Evolutionary conservation across 2,329 filamentous ascomycete species (phyloP).

Genomic region (Colletotrichum cuscutae): DNA sequence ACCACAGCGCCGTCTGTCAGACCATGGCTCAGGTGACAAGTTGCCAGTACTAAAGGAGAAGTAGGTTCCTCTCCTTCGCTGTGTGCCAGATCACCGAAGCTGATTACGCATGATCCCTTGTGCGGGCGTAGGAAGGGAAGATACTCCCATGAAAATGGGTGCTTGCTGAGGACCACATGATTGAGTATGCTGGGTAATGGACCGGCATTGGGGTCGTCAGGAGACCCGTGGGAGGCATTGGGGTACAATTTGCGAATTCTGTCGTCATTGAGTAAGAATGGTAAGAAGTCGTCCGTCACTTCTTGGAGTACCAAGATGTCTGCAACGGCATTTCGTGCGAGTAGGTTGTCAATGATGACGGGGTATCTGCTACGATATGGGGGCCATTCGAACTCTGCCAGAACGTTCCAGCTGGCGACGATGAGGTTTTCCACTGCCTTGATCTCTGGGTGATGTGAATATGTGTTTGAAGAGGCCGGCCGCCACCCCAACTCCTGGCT

Average conservation of each 20-base stretch:
- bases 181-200: conserved; percentile 71
- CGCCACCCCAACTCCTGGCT: conserved; percentile 13
- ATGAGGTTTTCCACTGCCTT: conserved; percentile 39
- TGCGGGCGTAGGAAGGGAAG: conserved; percentile 65
- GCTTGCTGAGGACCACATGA: conserved; percentile 67
- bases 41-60: conserved; percentile 60
- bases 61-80: conserved; percentile 39
- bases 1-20: conserved; percentile 67
- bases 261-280: conserved; percentile 59
- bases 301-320: conserved; percentile 69
- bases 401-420: conserved; percentile 64
- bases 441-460: background rate
- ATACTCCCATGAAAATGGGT: conserved; percentile 65
- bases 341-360: conserved; percentile 54
- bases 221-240: conserved; percentile 68
- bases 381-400: conserved; percentile 61
- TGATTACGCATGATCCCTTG: conserved; percentile 54
- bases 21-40: conserved; percentile 71
- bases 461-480: background rate
- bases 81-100: conserved; percentile 46
- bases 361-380: conserved; percentile 54
- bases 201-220: conserved; percentile 59
- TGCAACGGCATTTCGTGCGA: conserved; percentile 52
- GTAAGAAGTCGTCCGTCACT: conserved; percentile 72
- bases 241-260: conserved; percentile 60